A percentile compares a stretch with the other conserved stretches of the same genome.
Evolutionary conservation across 805 yeast genomes (phyloP).

Genomic region (Ogataea parapolymorpha): DNA sequence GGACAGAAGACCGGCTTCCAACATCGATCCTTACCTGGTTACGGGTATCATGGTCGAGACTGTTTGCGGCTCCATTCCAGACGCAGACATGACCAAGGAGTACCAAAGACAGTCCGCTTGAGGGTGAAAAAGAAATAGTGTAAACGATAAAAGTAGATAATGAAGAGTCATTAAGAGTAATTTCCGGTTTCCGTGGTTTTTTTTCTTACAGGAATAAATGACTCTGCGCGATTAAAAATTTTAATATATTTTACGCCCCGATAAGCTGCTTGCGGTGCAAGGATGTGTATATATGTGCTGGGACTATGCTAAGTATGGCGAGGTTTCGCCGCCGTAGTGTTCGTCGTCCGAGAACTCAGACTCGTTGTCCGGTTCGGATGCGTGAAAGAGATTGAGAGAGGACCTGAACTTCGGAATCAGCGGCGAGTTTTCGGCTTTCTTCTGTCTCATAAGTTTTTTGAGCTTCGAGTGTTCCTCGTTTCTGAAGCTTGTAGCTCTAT

Average conservation of each 20-base stretch:
- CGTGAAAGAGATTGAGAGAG: conserved; percentile 11
- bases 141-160: conserved; percentile 4
- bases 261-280: conserved; percentile 6
- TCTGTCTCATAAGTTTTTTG: conserved; percentile 4
- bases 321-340: conserved; percentile 6
- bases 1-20: conserved; percentile 99
- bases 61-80: conserved; percentile 89
- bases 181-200: conserved; percentile 6
- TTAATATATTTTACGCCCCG: not conserved
- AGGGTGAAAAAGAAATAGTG: not conserved
- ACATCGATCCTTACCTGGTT: conserved; percentile 98
- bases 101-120: conserved; percentile 64
- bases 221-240: conserved; percentile 10
- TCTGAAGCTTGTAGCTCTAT: conserved; percentile 13
- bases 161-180: conserved; percentile 1
- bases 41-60: conserved; percentile 98
- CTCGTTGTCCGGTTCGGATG: conserved; percentile 17
- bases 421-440: not conserved
- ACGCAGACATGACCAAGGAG: conserved; percentile 92
- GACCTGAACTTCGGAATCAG: conserved; percentile 3
- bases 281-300: not conserved
- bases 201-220: not conserved
- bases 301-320: conserved; percentile 3
- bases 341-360: conserved; percentile 5
- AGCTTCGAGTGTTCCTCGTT: conserved; percentile 8